Base-by-base conservation (phyloP, 768 basidiomycete genomes). In the Tephrocybe sp. region DNA sequence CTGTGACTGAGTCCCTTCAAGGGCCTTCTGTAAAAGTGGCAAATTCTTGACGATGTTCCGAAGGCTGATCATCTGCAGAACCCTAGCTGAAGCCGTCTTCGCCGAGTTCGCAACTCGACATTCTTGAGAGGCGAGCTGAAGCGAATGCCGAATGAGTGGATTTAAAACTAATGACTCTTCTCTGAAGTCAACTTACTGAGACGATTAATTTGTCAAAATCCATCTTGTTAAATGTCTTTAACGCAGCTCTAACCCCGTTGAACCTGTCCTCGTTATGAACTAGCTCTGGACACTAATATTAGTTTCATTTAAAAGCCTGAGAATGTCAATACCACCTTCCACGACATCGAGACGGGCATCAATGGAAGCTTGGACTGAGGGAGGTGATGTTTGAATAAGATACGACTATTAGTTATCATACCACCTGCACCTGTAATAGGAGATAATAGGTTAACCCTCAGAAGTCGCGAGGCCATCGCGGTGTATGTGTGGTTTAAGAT, bases 191-290 rank as follows among this genome's bases (percentile, higher is more conserved):
- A 14, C 74, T 52, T 60, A 86, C 89, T 22, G 80, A 80, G 41
- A 78, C 82, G 32, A 92, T 87, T 6, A 97, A 70, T 62, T 89
- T 94, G 66, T 98, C 95, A 22, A 96, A 79, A 60, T 98, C 96
- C 65, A 89, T 74, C 61, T 88, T 87, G 63, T 89, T 84, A 47
- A 93, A 67, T 2, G 75, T 66, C 64, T 83, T 86, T 39, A 95
- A 72, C 0, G 84, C 87, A 53, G 82, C 78, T 47, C 84, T 78
- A 39, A 90, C 70, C 30, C 83, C 78, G 3, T 74, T 82, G 60
- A 87, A 92, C 31, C 73, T 75, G 45, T 90, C 87, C 68, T 94
- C 92, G 4, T 77, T 77, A 47, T 87, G 78, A 19, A 93, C 75
- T 0, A 97, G 69, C 55, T 95, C 92, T 89, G 60, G 33, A 53